Base-by-base conservation (phyloP, 1,284 basidiomycete genomes). In the Malassezia yamatoensis region DNA sequence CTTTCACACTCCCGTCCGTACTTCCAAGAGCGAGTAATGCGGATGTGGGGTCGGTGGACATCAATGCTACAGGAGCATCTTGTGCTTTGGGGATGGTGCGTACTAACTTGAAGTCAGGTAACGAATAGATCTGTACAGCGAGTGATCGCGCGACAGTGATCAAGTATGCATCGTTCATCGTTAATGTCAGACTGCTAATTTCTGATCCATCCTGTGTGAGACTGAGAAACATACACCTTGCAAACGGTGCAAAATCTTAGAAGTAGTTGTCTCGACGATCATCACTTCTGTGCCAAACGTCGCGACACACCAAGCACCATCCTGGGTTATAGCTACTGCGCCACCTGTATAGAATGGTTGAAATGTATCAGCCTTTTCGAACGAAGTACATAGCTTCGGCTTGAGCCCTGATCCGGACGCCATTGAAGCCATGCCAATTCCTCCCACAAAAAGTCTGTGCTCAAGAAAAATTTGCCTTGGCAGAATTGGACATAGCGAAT, bases 1-100 rank as follows among this genome's bases (percentile, higher is more conserved):
- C 87, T 79, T 96, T 96, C 53, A 96, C 93, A 18, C 88, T 82
- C 13, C 94, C 93, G 67, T 98, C 94, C 5, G 90, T 88, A 9
- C 90, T 87, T 0, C 91, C 94, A 7, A 93, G 94, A 1, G 94
- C 93, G 58, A 98, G 81, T 55, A 96, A 85, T 0, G 86, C 85
- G 1, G 84, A 88, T 24, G 87, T 90, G n/a, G 85, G 88, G 78
- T 86, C 93, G 24, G 83, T 77, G 55, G 80, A 81, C 61, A 71
- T 66, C 53, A 94, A 84, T 66, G 96, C 90, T 45, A 96, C 86
- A 16, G 93, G 93, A 5, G 90, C 87, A 51, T 89, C 85, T 69
- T 96, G 91, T 1, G 90, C 87, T 62, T 83, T 85, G 5, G 88
- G 78, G 34, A 93, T 79, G 34, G 85, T 82, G 51, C 90, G 84